Evolutionary conservation across 352 stramenopile genomes (phyloP), one percentile per base, ranked within the genome.

Genomic region (Plasmopara viticola): DNA sequence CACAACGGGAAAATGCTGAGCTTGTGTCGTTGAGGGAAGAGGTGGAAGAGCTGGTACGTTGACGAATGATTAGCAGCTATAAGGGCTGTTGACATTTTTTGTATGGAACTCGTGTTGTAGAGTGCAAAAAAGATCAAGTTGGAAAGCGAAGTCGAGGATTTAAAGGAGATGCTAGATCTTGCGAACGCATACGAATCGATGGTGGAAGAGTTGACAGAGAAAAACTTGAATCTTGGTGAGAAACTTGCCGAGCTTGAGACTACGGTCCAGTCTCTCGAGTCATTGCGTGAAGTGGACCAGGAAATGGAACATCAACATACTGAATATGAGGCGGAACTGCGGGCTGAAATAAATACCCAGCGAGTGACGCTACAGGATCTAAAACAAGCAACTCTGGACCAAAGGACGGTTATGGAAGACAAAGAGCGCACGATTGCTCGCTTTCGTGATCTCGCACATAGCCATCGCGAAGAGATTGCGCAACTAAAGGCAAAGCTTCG

Each of bases 251-350:
- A 94, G 31, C 45, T 94, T 12, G 77, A 88, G 48, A 71, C 72
- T 10, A 84, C 74, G 0, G 78, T 93, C 12, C 62, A 71, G 18
- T 89, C 81, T 17, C 64, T 93, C 15, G 85, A 95, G 45, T 79
- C 78, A 2, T 59, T 95, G 25, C 84, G 86, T 28, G 83, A 94
- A 37, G 72, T 95, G 61, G 82, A 77, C 17, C 83, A 95, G 47
- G 85, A 95, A 60, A 87, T 95, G 67, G 85, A 95, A 59, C 83
- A 95, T 53, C 85, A 95, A 49, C 83, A 94, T 47, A 77, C 63
- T 15, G 78, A 94, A 42, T 87, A 90, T 41, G 83, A 91, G 38
- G 78, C 78, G 7, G 79, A 94, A 53, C 66, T 95, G 4, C 71
- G 71, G 2, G 51, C 59, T 7, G 84, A 95, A 46, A 85, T 94